A percentile compares a stretch with the other conserved stretches of the same genome.
phyloP scores from a whole-genome alignment of 2,329 filamentous ascomycete species.

The Coniella lustricola region DNA sequence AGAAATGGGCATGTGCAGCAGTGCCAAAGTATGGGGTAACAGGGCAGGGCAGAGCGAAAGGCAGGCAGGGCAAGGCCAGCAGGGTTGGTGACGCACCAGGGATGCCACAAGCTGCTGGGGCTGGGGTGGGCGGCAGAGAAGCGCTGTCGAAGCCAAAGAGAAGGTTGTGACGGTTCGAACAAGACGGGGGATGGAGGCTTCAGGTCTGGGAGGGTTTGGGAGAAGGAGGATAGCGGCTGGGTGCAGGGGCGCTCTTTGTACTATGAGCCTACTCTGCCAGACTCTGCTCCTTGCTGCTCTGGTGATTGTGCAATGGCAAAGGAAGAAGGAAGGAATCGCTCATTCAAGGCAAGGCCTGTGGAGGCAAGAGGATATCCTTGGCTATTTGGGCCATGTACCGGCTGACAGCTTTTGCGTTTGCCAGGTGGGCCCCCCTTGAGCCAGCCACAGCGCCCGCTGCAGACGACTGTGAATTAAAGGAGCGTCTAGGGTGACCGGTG shows the following conservation, averaged over 20 bases:
- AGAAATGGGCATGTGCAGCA: neutral
- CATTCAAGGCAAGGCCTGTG: neutral
- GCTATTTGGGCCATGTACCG: no score
- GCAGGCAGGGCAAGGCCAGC: neutral
- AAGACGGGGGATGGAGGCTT: neutral
- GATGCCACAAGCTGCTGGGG: slow-evolving; percentile 1
- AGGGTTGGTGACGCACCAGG: neutral
- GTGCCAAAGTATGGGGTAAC: neutral
- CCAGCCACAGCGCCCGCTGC: slow-evolving; percentile 16
- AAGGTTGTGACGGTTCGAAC: neutral
- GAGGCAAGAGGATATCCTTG: no score
- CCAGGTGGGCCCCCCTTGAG: slow-evolving; percentile 8
- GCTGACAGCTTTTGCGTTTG: no score
- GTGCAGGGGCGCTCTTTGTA: slow-evolving; percentile 5
- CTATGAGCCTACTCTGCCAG: neutral
- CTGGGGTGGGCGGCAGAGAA: neutral
- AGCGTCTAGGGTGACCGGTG: slow-evolving; percentile 11
- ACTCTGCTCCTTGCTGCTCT: neutral
- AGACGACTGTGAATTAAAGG: slow-evolving; percentile 13
- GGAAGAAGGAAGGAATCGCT: neutral
- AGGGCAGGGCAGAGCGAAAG: neutral
- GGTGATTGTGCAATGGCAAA: neutral
- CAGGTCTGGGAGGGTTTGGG: neutral
- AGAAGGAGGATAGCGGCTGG: neutral
- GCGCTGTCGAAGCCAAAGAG: neutral